A percentile compares a stretch with the other conserved stretches of the same genome.
phyloP scores from a whole-genome alignment of 2,329 filamentous ascomycete genomes.

The Pseudogymnoascus sp. region DNA sequence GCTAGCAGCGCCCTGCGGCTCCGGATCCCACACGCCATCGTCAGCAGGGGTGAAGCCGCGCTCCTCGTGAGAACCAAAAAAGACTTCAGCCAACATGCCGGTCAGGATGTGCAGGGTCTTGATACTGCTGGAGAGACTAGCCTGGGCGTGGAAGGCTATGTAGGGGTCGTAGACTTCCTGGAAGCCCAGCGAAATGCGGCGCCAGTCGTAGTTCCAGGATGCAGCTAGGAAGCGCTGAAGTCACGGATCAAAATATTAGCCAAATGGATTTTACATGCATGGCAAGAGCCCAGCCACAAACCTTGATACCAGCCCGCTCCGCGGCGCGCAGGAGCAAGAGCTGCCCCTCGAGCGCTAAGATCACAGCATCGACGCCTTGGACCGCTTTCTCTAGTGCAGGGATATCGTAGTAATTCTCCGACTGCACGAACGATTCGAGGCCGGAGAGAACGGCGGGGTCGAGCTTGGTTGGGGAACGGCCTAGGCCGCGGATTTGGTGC shows the following conservation, averaged over 20 bases:
- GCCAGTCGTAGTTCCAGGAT: constrained; percentile 32
- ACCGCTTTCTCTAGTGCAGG: constrained; percentile 28
- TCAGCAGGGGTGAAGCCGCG: not conserved
- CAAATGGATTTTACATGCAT: not conserved
- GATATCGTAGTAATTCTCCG: constrained; percentile 25
- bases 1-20: not conserved
- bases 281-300: not conserved
- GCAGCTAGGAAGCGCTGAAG: constrained; percentile 22
- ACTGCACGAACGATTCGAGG: constrained; percentile 27
- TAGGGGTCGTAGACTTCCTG: constrained; percentile 30
- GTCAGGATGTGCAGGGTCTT: constrained; percentile 28
- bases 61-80: not conserved
- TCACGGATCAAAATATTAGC: not conserved
- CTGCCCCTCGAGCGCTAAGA: constrained; percentile 30
- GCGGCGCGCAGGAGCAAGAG: constrained; percentile 32
- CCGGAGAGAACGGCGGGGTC: not conserved
- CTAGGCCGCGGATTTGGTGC: not conserved
- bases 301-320: constrained; percentile 29
- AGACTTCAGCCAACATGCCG: constrained; percentile 20
- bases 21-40: not conserved
- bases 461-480: not conserved
- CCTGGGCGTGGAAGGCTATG: constrained; percentile 30
- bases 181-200: constrained; percentile 23
- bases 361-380: constrained; percentile 31
- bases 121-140: constrained; percentile 23